phyloP scores from a whole-genome alignment of 495 filamentous ascomycete species.

The Hyaloscypha finlandica region DNA sequence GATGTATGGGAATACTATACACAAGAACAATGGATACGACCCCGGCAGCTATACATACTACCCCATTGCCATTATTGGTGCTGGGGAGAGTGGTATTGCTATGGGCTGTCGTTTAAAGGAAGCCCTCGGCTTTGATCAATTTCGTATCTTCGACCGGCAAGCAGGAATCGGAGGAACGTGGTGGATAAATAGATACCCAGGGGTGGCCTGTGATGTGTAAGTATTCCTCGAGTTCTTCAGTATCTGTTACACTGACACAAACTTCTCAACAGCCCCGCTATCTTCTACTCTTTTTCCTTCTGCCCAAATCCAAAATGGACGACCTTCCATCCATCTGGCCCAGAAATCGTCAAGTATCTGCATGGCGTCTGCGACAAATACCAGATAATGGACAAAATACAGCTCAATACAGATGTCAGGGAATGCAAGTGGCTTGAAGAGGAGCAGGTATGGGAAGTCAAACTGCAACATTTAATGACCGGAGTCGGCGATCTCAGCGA shows the following conservation, averaged over 20 bases:
- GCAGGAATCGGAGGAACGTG: slow-evolving; percentile 67
- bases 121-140: slow-evolving; percentile 60
- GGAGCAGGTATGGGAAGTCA: slow-evolving; percentile 46
- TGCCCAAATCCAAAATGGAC: slow-evolving; percentile 48
- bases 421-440: slow-evolving; percentile 46
- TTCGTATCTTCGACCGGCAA: slow-evolving; percentile 65
- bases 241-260: slow-evolving; percentile 2
- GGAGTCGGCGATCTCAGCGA: slow-evolving; percentile 29
- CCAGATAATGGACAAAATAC: slow-evolving; percentile 44
- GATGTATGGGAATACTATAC: slow-evolving; percentile 29
- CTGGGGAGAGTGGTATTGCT: slow-evolving; percentile 67
- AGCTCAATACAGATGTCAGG: slow-evolving; percentile 44
- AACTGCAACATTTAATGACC: slow-evolving; percentile 39
- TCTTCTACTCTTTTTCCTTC: slow-evolving; percentile 55
- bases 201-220: slow-evolving; percentile 40
- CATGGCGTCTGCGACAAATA: slow-evolving; percentile 46
- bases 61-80: slow-evolving; percentile 54
- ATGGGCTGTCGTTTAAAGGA: slow-evolving; percentile 64
- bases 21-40: slow-evolving; percentile 30
- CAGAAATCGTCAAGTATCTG: slow-evolving; percentile 50
- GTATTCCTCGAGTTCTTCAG: slow-evolving; percentile 7
- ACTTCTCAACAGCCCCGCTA: slow-evolving; percentile 20
- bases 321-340: slow-evolving; percentile 42
- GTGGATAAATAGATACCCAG: slow-evolving; percentile 69
- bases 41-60: slow-evolving; percentile 25